Evolutionary conservation across 805 yeast genomes (phyloP).

Genomic region (Ogataea chonburiensis): DNA sequence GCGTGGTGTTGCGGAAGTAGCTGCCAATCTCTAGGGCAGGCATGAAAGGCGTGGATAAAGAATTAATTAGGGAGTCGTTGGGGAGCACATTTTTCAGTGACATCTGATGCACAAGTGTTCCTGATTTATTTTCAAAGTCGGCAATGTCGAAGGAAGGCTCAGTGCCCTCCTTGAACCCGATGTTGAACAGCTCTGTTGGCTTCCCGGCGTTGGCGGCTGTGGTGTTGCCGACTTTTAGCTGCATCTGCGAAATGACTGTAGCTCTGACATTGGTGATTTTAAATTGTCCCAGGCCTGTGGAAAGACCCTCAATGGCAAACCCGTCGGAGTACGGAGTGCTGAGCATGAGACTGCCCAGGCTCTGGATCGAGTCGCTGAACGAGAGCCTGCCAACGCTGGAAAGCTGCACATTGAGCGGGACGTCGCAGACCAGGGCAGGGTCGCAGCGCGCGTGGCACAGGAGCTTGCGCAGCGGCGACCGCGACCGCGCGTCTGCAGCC

Average conservation of each 20-base stretch:
- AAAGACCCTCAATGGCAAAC: constrained; percentile 5
- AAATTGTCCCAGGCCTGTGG: constrained; percentile 21
- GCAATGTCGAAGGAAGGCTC: constrained; percentile 20
- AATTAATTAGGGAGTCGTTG: constrained; percentile 5
- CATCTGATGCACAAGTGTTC: constrained; percentile 6
- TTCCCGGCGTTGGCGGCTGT: constrained; percentile 8
- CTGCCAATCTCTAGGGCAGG: constrained; percentile 16
- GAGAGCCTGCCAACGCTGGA: constrained; percentile 9
- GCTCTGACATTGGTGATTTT: constrained; percentile 7
- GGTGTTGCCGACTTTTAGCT: constrained; percentile 9
- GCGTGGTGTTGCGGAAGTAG: constrained; percentile 15
- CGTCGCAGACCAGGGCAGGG: constrained; percentile 12
- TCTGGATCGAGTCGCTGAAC: constrained; percentile 7
- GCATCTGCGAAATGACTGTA: constrained; percentile 10
- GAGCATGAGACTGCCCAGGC: constrained; percentile 6
- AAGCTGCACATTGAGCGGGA: constrained; percentile 9
- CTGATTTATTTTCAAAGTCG: constrained; percentile 6
- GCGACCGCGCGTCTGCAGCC: neutral
- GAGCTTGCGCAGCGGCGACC: constrained; percentile 1
- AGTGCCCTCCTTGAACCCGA: constrained; percentile 5
- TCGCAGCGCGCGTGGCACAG: neutral
- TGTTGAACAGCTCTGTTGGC: constrained; percentile 7
- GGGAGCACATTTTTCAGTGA: constrained; percentile 14
- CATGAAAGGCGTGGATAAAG: constrained; percentile 16
- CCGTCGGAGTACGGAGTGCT: constrained; percentile 1